A percentile compares a stretch with the other conserved stretches of the same genome.
Conservation (phyloP, 306 rosid species). For the Rosa persica region DNA sequence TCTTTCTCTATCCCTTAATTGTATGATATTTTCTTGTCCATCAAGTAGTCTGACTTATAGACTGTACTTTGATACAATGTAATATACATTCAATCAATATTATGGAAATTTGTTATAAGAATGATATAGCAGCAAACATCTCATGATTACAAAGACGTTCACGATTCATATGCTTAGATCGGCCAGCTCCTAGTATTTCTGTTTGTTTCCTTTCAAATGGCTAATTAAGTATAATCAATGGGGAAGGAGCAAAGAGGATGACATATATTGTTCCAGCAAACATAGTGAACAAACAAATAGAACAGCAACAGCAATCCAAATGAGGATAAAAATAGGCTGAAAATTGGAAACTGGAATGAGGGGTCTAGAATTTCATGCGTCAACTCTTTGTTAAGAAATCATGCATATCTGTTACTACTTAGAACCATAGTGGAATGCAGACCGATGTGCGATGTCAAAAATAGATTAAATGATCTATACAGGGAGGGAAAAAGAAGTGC, state of each 20-base stretch:
- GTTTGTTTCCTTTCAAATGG: neutral
- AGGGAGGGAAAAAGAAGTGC: neutral
- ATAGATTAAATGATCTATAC: neutral
- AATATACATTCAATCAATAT: too few relatives aligned
- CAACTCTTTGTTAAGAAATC: neutral
- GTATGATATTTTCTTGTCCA: too few relatives aligned
- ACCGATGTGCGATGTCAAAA: neutral
- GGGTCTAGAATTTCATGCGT: neutral
- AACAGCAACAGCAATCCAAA: neutral
- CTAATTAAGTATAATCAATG: neutral
- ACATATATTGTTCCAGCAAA: neutral
- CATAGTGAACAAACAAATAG: neutral
- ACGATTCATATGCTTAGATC: too few relatives aligned
- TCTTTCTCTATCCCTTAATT: too few relatives aligned
- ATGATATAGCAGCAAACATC: too few relatives aligned
- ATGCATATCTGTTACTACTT: neutral
- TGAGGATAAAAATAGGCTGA: neutral
- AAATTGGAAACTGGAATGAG: neutral
- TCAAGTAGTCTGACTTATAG: too few relatives aligned
- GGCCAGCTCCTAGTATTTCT: neutral
- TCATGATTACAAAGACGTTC: too few relatives aligned
- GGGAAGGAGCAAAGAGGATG: neutral
- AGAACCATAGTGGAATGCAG: neutral
- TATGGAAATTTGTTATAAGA: too few relatives aligned
- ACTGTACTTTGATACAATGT: too few relatives aligned